Evolutionary conservation across 441 rosid species (phyloP).

Genomic region (Geranium incanum): DNA sequence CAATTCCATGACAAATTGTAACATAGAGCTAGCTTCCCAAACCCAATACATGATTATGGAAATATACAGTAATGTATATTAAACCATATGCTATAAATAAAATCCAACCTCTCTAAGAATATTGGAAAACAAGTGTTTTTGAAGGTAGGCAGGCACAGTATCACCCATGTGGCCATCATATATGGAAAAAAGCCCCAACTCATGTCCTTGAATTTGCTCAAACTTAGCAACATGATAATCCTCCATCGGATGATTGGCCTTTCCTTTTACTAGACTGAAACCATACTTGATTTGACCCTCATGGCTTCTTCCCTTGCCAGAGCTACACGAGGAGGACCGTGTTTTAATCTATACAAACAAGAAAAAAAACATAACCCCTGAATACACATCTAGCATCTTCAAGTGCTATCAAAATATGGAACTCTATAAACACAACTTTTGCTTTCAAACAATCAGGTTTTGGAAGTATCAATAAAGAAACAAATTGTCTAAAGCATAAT

Average conservation of each 20-base stretch:
- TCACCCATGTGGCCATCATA: constrained; percentile 91
- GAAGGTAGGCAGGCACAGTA: constrained; percentile 66
- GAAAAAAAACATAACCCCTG: constrained; percentile 4
- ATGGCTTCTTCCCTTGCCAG: constrained; percentile 69
- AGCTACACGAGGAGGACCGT: constrained; percentile 46
- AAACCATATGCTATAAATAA: constrained; percentile 11
- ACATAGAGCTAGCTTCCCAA: constrained; percentile 10
- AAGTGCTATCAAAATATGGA: not conserved
- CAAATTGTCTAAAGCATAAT: not conserved
- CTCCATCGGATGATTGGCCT: constrained; percentile 93
- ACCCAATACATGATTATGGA: constrained; percentile 8
- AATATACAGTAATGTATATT: constrained; percentile 4
- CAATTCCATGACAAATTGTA: constrained; percentile 19
- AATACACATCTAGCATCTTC: constrained; percentile 4
- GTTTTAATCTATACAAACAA: constrained; percentile 36
- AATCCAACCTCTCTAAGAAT: constrained; percentile 65
- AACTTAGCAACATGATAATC: constrained; percentile 87
- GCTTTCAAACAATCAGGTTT: constrained; percentile 1
- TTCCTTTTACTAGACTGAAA: constrained; percentile 77
- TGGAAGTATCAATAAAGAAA: not conserved
- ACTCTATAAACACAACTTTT: constrained; percentile 2
- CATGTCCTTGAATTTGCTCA: constrained; percentile 44
- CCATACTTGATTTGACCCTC: constrained; percentile 58
- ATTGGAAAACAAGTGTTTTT: constrained; percentile 71
- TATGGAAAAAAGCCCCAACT: constrained; percentile 80